Evolutionary conservation across 441 rosid species (phyloP), one percentile per base, ranked within the genome.

Genomic region (Codiaeum variegatum): DNA sequence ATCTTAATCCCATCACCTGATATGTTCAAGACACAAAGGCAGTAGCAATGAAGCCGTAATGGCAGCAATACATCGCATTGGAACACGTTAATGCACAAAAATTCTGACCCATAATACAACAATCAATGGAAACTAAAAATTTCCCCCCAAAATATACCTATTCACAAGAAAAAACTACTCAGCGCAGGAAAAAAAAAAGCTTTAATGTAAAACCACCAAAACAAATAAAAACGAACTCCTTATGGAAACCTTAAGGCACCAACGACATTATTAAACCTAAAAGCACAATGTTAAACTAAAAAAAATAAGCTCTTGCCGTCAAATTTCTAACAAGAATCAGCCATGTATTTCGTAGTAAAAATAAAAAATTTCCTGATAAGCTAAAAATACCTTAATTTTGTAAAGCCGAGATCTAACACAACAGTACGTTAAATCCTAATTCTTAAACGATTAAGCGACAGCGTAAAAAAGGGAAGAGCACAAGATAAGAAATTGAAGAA

Each of bases 371-470:
- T 13, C 36, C 36, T 15, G 62, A 26, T 16, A 28, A 59, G 13
- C 18, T n/a, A 68, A 26, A 28, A 18, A 10, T 10, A 44, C 8
- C 11, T 21, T 36, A 28, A 44, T 16, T 21, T 12, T 6, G 10
- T 9, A 24, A 70, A 60, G 47, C 52, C 32, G 15, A 79, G 65
- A 75, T 75, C 78, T 36, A 52, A 63, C 3, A 71, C 52, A 23
- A 12, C 62, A 23, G 56, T n/a, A 40, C 19, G 24, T 51, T 52
- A 66, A 80, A 63, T 80, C 70, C 65, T 40, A 58, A 5, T 62
- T 32, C 65, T 36, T 28, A 54, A 19, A 71, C 31, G 31, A 66
- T 38, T 55, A 56, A 54, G 11, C 36, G 60, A 34, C 7, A 12
- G 44, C 44, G 31, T 13, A 61, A 24, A 36, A 13, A 67, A 13